Percentiles rank a stretch among this genome's conserved stretches.
Conservation (phyloP, 345 rosid genomes). For the Syzygium aromaticum region DNA sequence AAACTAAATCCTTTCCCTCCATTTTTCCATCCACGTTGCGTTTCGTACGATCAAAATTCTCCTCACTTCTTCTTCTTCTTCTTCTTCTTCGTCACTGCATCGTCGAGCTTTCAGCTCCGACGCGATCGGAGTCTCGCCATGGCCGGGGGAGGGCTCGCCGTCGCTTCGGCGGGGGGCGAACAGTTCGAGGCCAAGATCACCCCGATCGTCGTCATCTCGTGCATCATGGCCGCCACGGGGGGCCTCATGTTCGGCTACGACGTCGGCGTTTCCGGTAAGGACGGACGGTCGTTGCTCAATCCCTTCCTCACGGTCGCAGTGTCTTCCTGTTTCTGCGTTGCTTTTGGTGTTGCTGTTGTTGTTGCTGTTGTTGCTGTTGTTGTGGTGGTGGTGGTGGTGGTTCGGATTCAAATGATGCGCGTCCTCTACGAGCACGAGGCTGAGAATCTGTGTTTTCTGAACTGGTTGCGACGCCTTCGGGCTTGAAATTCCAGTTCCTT, state of each 20-base stretch:
- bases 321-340: not conserved
- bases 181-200: conserved; percentile 95
- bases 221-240: conserved; percentile 95
- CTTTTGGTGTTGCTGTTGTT: no score
- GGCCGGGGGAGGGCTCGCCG: conserved; percentile 13
- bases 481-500: not conserved
- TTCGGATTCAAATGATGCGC: not conserved
- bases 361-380: no score
- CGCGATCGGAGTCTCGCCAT: not conserved
- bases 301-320: not conserved
- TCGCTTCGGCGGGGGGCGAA: conserved; percentile 6
- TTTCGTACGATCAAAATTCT: not conserved
- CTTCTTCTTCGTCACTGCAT: not conserved
- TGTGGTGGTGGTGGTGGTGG: not conserved
- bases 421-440: not conserved
- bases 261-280: conserved; percentile 79
- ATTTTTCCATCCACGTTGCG: not conserved
- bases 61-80: not conserved
- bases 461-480: not conserved
- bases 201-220: conserved; percentile 74
- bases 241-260: conserved; percentile 99
- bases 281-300: not conserved
- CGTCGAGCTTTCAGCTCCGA: not conserved
- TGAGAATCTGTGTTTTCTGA: not conserved
- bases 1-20: not conserved